Evolutionary conservation across 192 early-diverging fungal genomes (phyloP).

Genomic region (Coemansia sp.): DNA sequence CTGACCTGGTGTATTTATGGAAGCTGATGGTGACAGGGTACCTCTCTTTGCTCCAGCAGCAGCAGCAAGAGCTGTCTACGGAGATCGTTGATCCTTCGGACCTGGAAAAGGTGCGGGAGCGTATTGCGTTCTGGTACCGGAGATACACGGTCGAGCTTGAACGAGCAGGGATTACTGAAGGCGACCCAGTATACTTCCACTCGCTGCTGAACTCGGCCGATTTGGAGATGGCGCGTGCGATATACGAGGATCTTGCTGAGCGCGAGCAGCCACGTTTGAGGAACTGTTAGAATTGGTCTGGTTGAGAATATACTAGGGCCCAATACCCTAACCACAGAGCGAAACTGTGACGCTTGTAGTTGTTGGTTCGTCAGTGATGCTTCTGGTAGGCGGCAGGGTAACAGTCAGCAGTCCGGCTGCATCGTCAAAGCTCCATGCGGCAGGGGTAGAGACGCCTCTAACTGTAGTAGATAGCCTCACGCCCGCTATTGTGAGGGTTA

Average conservation of each 20-base stretch:
- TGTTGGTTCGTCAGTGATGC: neutral
- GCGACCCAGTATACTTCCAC: neutral
- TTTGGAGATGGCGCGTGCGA: no score
- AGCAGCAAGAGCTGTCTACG: neutral
- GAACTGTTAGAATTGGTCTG: no score
- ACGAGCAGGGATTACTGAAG: neutral
- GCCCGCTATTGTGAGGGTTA: conserved; percentile 2
- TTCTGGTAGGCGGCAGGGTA: neutral
- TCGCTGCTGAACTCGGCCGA: no score
- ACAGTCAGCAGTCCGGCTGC: conserved; percentile 5
- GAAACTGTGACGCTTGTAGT: neutral
- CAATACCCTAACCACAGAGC: neutral
- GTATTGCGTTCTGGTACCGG: conserved; percentile 26
- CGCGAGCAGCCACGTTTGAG: no score
- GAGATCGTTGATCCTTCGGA: neutral
- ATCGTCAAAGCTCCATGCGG: conserved; percentile 4
- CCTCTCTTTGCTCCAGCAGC: conserved; percentile 5
- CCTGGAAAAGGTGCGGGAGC: conserved; percentile 4
- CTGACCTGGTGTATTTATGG: conserved; percentile 20
- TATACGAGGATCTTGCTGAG: no score
- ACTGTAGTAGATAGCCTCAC: conserved; percentile 14
- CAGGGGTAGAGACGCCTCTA: neutral
- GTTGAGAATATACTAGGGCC: no score
- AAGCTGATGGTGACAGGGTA: conserved; percentile 35
- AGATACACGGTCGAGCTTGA: conserved; percentile 7